Evolutionary conservation across 139 green algal species (phyloP).

Genomic region (Haematococcus sp.): DNA sequence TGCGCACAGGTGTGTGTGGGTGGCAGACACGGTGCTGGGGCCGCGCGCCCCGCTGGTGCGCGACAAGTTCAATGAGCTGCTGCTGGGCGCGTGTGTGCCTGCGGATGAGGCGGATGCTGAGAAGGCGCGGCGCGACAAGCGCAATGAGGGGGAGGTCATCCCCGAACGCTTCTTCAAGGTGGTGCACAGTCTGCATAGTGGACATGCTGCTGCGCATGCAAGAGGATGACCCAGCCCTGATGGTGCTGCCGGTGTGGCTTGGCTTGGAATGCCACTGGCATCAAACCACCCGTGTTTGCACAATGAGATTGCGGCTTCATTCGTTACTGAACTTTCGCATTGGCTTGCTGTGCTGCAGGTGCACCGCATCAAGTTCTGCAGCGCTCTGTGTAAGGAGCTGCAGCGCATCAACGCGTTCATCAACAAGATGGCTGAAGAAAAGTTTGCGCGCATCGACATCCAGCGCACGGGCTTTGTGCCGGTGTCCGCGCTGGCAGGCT

Average conservation of each 20-base stretch:
- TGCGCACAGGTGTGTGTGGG: constrained; percentile 18
- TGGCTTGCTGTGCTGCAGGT: background rate
- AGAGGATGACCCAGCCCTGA: background rate
- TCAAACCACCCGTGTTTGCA: too few relatives aligned
- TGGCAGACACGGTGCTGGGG: constrained; percentile 45
- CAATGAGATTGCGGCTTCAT: too few relatives aligned
- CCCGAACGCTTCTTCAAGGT: constrained; percentile 13
- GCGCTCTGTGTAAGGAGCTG: constrained; percentile 39
- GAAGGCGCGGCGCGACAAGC: constrained; percentile 21
- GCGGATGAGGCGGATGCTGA: constrained; percentile 46
- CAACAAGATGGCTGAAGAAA: constrained; percentile 14
- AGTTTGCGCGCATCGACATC: constrained; percentile 34
- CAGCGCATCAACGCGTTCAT: constrained; percentile 43
- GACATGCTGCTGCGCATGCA: background rate
- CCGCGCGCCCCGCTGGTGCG: constrained; percentile 19
- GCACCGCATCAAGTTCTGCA: constrained; percentile 33
- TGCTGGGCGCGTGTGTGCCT: constrained; percentile 9
- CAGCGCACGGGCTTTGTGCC: constrained; percentile 10
- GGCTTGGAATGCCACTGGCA: too few relatives aligned
- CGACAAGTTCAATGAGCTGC: constrained; percentile 36
- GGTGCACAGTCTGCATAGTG: too few relatives aligned
- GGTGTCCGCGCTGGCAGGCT: constrained; percentile 10
- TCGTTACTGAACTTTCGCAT: background rate
- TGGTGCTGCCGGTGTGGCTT: too few relatives aligned
- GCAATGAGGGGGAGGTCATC: constrained; percentile 14